phyloP scores from a whole-genome alignment of 202 grass and related monocot genomes.

The Cymbopogon flexuosus region DNA sequence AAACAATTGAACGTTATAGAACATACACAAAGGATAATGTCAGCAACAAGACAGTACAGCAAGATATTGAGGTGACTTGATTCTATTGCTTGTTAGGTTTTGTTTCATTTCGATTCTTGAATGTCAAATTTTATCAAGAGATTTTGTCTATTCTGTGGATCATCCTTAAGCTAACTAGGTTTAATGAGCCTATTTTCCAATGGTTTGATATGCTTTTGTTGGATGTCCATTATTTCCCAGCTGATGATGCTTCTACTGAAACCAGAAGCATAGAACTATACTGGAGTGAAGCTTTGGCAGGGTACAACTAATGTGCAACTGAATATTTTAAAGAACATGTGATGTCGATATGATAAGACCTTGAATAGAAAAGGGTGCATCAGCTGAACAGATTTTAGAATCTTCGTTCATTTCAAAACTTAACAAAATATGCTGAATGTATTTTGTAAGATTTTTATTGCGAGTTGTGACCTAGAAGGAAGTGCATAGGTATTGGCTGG shows the following conservation, averaged over 20 bases:
- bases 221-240: background rate
- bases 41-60: constrained; percentile 34
- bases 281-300: background rate
- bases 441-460: background rate
- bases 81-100: constrained; percentile 3
- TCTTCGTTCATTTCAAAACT: background rate
- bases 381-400: background rate
- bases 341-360: background rate
- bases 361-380: background rate
- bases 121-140: background rate
- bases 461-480: background rate
- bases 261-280: constrained; percentile 8
- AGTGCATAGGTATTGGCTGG: background rate
- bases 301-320: background rate
- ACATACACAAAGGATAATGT: constrained; percentile 44
- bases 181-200: background rate
- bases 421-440: background rate
- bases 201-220: constrained; percentile 1
- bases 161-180: background rate
- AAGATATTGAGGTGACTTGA: constrained; percentile 55
- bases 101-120: background rate
- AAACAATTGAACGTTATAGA: constrained; percentile 63
- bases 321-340: background rate
- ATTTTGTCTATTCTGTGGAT: background rate
- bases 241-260: constrained; percentile 1